Base-by-base conservation (phyloP, 2,329 filamentous ascomycete genomes). In the Aschersonia sp. region DNA sequence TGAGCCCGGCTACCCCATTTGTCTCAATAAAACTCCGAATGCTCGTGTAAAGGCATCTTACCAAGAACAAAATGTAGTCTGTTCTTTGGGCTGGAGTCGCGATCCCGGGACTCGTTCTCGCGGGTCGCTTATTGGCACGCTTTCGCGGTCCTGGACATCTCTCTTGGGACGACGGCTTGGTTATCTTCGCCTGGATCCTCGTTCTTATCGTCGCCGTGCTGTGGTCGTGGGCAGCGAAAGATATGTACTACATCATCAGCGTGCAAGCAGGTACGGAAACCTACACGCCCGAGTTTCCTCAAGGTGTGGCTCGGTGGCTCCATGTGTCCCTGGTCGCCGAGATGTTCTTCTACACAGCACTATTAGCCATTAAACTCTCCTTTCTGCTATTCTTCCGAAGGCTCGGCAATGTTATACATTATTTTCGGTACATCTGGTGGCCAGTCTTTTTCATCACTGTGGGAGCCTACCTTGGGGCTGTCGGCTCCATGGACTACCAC, bases 171-270 rank as follows among this genome's bases (percentile, higher is more conserved):
- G 46, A 48, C 35, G 30, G 10, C 4, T 45, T 48, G 12, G 32
- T 44, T 10, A 30, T 31, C 4, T 38, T 48, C 38, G 46, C 46
- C 43, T 35, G 12, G 9, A n/a, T 40, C 4, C n/a, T 44, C 10
- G 30, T 44, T 4, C 5, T 48, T 5, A 30, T 44, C 42, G 31
- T 40, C 9, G 46, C 46, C 4, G 42, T n/a, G n/a, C 41, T 48
- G 41, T 48, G 46, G 46, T 40, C 43, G 20, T 48, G 46, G 46
- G 42, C n/a, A 9, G 46, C 46, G 30, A 44, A 31, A 40, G 46
- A 48, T 32, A 44, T 48, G 46, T 48, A 48, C 30, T 44, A 48
- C 30, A 29, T 44, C 30, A n/a, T 48, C 5, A 12, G 45, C n/a
- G 41, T 44, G 5, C n/a, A 48, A 7, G 46, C 46, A 10, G 46